These are phyloP conservation scores for Pichia sp. DNA, from an alignment of 1,139 yeast species.

Conservation along the genomic window DNA sequence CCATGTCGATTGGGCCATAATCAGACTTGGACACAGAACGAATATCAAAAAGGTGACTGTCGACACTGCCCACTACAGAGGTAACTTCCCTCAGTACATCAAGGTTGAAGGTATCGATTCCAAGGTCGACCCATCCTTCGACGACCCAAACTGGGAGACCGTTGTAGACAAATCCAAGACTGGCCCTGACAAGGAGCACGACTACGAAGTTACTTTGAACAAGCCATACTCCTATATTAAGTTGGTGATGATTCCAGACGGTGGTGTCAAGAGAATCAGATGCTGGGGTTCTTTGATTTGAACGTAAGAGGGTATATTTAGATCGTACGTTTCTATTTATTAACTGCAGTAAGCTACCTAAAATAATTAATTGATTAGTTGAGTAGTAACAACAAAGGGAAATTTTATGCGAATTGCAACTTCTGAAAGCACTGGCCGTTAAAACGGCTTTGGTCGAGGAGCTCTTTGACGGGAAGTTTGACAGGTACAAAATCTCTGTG, in stretches of 20 bases:
- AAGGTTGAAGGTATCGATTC: constrained; percentile 54
- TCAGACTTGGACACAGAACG: constrained; percentile 67
- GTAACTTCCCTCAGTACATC: constrained; percentile 84
- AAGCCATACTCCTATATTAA: constrained; percentile 58
- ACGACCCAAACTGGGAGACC: constrained; percentile 51
- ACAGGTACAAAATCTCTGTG: too few relatives aligned
- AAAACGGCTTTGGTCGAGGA: too few relatives aligned
- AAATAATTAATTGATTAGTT: too few relatives aligned
- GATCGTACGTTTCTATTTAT: too few relatives aligned
- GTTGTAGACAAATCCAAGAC: constrained; percentile 68
- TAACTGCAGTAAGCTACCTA: too few relatives aligned
- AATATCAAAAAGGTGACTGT: constrained; percentile 57
- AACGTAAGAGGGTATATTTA: background rate
- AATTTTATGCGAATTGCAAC: too few relatives aligned
- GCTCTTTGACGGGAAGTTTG: too few relatives aligned
- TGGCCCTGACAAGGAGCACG: constrained; percentile 76
- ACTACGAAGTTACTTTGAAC: constrained; percentile 36
- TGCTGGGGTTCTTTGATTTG: constrained; percentile 55
- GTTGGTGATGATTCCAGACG: constrained; percentile 86
- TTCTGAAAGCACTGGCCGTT: too few relatives aligned
- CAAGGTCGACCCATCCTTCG: constrained; percentile 36
- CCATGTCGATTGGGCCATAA: constrained; percentile 87
- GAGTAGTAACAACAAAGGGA: too few relatives aligned
- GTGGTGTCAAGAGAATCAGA: constrained; percentile 87
- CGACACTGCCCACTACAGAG: constrained; percentile 91